Evolutionary conservation across 2,329 filamentous ascomycete species (phyloP), one percentile per base, ranked within the genome.

Genomic region (Cladophialophora bantiana): DNA sequence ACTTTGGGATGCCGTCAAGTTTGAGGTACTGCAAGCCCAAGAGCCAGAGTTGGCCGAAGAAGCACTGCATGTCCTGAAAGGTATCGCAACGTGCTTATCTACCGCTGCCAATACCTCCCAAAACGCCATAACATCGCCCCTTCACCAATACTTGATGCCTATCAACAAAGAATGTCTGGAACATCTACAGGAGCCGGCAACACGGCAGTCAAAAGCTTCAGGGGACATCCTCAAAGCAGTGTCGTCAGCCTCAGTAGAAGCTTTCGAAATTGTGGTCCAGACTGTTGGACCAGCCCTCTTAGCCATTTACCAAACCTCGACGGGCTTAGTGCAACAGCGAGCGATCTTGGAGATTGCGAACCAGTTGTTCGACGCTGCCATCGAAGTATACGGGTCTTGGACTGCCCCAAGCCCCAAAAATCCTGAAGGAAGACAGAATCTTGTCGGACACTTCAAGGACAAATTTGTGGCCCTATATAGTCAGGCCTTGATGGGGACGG

Each of bases 1-100:
- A 0, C 79, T 90, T 2, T 91, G 88, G 88, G 88, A 90, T 71
- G 84, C 87, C 7, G 75, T 91, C 59, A 91, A 90, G 74, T 91
- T 89, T 71, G 88, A 91, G 72, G 85, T 91, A 10, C 79, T 91
- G 13, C 89, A 88, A 70, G 84, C 86, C 0, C 86, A 89, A 74
- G 88, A 90, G 72, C 87, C 90, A 62, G 86, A 89, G 59, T 77
- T 91, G 7, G 86, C 87, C 0, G 81, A 87, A 57, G 84, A 86
- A 71, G 85, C 88, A 6, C 76, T 90, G 15, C 77, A 81, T 26
- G 84, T 83, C 1, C 76, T 90, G 7, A 81, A 83, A 62, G 78
- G 81, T 20, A 86, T 90, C 64, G 84, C 86, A 15, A 79, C 78
- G 60, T 82, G 84, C 26, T 78, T 91, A 7, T 86, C 86, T 1